Percentiles rank a stretch among this genome's conserved stretches.
phyloP scores from a whole-genome alignment of 2,329 filamentous ascomycete genomes.

The Biscogniauxia marginata region DNA sequence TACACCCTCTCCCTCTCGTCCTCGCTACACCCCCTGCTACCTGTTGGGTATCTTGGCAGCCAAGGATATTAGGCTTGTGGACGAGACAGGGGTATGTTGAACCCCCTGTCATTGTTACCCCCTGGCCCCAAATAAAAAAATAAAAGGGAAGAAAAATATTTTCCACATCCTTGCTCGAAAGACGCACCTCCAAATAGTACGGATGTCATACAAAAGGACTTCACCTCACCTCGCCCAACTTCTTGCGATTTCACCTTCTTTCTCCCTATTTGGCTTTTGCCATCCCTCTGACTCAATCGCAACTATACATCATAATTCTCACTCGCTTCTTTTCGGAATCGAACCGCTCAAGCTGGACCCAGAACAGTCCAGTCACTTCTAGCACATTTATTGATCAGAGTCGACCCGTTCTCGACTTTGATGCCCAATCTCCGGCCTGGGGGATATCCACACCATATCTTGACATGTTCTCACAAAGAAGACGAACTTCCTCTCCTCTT shows the following conservation, averaged over 20 bases:
- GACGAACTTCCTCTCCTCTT: slow-evolving; percentile 53
- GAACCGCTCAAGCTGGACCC: slow-evolving; percentile 33
- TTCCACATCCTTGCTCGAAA: background rate
- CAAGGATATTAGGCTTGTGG: slow-evolving; percentile 14
- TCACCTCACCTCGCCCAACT: slow-evolving; percentile 25
- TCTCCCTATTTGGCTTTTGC: slow-evolving; percentile 33
- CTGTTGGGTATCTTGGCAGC: background rate
- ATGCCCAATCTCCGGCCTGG: slow-evolving; percentile 34
- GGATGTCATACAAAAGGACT: slow-evolving; percentile 8
- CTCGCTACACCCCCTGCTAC: background rate
- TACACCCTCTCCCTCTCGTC: slow-evolving; percentile 15
- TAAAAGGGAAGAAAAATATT: slow-evolving; percentile 2
- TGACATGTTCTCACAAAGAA: slow-evolving; percentile 59
- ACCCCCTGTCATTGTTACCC: background rate
- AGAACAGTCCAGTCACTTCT: slow-evolving; percentile 39
- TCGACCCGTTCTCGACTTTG: slow-evolving; percentile 38
- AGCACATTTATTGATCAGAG: slow-evolving; percentile 34
- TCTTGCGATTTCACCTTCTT: slow-evolving; percentile 16
- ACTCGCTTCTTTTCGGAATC: slow-evolving; percentile 8
- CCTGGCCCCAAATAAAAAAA: slow-evolving; percentile 1
- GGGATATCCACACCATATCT: slow-evolving; percentile 41
- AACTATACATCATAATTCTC: slow-evolving; percentile 5
- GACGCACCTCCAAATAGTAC: background rate
- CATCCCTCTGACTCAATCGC: slow-evolving; percentile 27
- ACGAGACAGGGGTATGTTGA: background rate